Base-by-base conservation (phyloP, 2,329 filamentous ascomycete genomes). In the Alternaria brassicae region DNA sequence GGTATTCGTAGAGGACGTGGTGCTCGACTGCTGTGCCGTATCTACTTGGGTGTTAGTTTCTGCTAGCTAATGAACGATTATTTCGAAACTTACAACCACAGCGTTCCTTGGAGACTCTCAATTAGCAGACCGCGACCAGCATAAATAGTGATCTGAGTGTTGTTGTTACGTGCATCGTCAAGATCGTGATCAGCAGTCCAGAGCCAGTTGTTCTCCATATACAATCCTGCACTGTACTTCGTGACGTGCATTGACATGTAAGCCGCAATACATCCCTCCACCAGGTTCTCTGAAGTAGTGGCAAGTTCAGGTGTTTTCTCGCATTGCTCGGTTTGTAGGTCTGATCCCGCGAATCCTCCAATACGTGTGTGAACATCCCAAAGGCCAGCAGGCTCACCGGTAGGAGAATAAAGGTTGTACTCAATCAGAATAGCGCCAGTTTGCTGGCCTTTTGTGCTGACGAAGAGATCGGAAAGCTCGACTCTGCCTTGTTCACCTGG, bases 331-430 rank as follows among this genome's bases (percentile, higher is more conserved):
- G 88, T 89, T 77, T 95, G 91, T 13, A 97, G 83, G 61, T 89
- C 78, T 12, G 91, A 94, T 54, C 93, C 92, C 1, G 89, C 87
- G 49, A 89, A 87, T 37, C 93, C 93, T 63, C 92, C 92, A 69
- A 96, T 85, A 66, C 93, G 90, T 76, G 92, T 88, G 80, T 96
- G 93, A 6, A 93, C 89, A 72, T 97, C 93, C 90, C 92, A 97
- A 78, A 96, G 86, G 44, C 86, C 92, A 12, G 87, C 86, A 1
- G 89, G 86, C 36, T 89, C 89, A 50, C 87, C 84, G 4, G 34
- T 55, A 7, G 67, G 65, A 3, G 81, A 81, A 49, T 50, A 83
- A 15, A 93, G 80, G 72, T 93, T 93, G 82, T 88, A 93, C 72
- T 93, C 84, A 58, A 93, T 86, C 6, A 93, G 79, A 7, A 89